Conservation (phyloP, 2,329 filamentous ascomycete species). For the Paracamarosporium sp. region DNA sequence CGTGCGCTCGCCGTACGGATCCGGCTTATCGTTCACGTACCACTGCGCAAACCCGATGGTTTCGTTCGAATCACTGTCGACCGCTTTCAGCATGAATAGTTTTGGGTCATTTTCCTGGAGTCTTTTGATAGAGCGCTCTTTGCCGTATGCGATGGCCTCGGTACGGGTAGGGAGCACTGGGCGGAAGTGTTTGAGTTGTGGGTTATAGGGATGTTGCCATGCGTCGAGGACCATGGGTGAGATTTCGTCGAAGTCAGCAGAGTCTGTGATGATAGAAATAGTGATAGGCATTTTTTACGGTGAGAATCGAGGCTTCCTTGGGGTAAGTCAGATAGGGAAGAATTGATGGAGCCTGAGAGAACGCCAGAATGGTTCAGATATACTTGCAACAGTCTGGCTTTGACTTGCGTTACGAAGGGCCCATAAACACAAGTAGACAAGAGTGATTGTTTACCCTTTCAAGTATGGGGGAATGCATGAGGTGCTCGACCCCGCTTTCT, state of each 20-base stretch:
- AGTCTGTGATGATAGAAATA: slow-evolving; percentile 12
- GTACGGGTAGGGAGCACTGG: slow-evolving; percentile 18
- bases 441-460: not conserved
- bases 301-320: not conserved
- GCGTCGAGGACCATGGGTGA: slow-evolving; percentile 24
- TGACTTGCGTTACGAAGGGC: not conserved
- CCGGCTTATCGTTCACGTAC: slow-evolving; percentile 21
- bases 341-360: no score
- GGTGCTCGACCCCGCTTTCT: not conserved
- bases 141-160: slow-evolving; percentile 18
- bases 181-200: slow-evolving; percentile 34
- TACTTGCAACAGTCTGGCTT: not conserved
- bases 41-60: slow-evolving; percentile 26
- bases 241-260: slow-evolving; percentile 21
- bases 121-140: not conserved
- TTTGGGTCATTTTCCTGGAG: slow-evolving; percentile 16
- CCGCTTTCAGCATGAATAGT: slow-evolving; percentile 20
- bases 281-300: slow-evolving; percentile 16
- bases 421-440: not conserved
- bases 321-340: not conserved
- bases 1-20: slow-evolving; percentile 11
- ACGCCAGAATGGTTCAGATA: no score
- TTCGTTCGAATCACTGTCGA: slow-evolving; percentile 19
- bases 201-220: slow-evolving; percentile 30
- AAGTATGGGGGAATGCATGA: not conserved